Conservation (phyloP, 495 filamentous ascomycete genomes). For the Ramalina peruviana region DNA sequence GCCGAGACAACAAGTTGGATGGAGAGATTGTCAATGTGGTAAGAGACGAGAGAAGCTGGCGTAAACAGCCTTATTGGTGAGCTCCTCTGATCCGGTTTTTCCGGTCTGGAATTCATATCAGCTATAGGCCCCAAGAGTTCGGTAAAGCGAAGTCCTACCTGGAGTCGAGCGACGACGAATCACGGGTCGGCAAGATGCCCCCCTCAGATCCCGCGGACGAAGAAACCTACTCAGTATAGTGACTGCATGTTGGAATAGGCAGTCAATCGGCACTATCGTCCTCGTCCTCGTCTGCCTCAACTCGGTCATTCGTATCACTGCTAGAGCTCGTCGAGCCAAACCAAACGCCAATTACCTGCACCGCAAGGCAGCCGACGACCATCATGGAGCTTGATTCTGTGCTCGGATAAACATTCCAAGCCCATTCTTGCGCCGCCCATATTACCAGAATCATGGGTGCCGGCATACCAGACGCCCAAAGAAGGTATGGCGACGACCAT, state of each 20-base stretch:
- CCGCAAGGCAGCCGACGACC: conserved; percentile 56
- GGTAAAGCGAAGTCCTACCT: conserved; percentile 42
- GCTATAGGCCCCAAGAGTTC: conserved; percentile 68
- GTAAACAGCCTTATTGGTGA: conserved; percentile 82
- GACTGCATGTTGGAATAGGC: neutral
- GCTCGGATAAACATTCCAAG: conserved; percentile 95
- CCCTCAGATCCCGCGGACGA: conserved; percentile 46
- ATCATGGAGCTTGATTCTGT: conserved; percentile 62
- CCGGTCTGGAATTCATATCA: conserved; percentile 7
- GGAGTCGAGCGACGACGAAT: conserved; percentile 55
- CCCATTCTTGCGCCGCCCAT: conserved; percentile 87
- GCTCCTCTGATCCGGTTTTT: conserved; percentile 18
- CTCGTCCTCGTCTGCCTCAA: neutral
- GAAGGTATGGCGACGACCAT: conserved; percentile 81
- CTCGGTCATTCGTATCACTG: neutral
- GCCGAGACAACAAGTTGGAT: conserved; percentile 61
- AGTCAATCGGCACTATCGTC: neutral
- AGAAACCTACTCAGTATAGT: neutral
- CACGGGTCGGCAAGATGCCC: conserved; percentile 69
- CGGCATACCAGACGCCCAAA: conserved; percentile 69
- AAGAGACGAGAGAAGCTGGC: conserved; percentile 79
- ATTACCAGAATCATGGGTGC: conserved; percentile 54
- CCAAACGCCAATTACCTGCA: conserved; percentile 51
- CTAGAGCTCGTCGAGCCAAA: conserved; percentile 37
- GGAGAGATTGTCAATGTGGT: conserved; percentile 93